These are phyloP conservation scores for Pleoardoris graminearum DNA, from an alignment of 2,329 filamentous ascomycete genomes.

Conservation along the genomic window DNA sequence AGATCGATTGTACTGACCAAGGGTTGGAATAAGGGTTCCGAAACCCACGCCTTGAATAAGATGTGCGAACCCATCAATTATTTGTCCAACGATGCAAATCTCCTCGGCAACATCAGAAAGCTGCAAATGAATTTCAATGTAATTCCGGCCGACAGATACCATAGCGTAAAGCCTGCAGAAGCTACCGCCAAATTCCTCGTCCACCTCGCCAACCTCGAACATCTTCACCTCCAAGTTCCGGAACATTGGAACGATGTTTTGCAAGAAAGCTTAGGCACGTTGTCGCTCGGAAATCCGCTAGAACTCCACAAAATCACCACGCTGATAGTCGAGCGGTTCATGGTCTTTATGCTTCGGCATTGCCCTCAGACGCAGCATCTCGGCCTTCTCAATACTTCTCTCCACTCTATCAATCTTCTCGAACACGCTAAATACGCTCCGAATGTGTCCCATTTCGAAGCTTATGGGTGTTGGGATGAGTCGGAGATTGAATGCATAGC, in stretches of 20 bases:
- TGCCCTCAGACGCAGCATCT: not conserved
- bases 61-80: not conserved
- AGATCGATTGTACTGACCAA: not conserved
- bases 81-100: not conserved
- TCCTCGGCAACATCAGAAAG: not conserved
- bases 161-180: not conserved
- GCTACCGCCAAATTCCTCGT: not conserved
- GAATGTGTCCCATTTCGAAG: not conserved
- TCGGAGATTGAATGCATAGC: not conserved
- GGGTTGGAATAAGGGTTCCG: not conserved
- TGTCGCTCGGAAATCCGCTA: not conserved
- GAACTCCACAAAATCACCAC: not conserved
- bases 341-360: not conserved
- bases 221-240: too few relatives aligned
- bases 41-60: not conserved
- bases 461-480: not conserved
- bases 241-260: not conserved
- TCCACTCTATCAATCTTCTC: not conserved
- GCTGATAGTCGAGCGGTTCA: not conserved
- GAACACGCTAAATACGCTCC: not conserved
- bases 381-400: not conserved
- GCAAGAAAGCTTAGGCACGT: not conserved
- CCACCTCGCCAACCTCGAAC: not conserved
- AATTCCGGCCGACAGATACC: not conserved
- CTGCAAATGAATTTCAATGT: not conserved